A percentile compares a stretch with the other conserved stretches of the same genome.
These are phyloP conservation scores for Trichoderma gamsii DNA, from an alignment of 495 filamentous ascomycete species.

Conservation along the genomic window DNA sequence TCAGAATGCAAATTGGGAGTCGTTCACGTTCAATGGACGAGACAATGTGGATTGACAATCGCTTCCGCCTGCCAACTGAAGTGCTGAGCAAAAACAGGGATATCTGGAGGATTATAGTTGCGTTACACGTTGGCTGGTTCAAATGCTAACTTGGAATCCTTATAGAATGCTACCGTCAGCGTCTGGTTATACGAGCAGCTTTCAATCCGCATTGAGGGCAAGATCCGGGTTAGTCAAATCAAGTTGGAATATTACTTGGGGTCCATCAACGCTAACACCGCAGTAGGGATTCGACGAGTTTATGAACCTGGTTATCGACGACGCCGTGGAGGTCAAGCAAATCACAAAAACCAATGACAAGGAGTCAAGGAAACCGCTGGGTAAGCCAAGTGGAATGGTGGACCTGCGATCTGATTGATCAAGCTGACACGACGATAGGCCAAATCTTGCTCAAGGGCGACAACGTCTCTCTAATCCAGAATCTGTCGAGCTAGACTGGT, in stretches of 20 bases:
- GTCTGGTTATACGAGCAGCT: constrained; percentile 98
- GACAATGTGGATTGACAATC: not conserved
- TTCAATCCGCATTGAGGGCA: constrained; percentile 86
- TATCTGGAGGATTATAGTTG: not conserved
- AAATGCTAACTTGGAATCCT: not conserved
- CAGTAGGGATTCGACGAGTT: constrained; percentile 91
- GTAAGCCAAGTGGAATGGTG: constrained; percentile 44
- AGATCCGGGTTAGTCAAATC: constrained; percentile 65
- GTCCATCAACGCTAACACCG: constrained; percentile 18
- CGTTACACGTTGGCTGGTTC: not conserved
- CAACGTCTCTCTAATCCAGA: constrained; percentile 93
- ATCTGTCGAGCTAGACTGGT: constrained; percentile 45
- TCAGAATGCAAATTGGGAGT: too few species aligned
- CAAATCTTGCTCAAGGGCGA: constrained; percentile 97
- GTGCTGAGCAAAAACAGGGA: not conserved
- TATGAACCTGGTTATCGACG: constrained; percentile 95
- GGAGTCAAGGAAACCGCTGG: constrained; percentile 72
- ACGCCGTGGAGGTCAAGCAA: constrained; percentile 87
- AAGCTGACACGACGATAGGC: constrained; percentile 49
- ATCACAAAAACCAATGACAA: constrained; percentile 68
- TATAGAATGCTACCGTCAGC: constrained; percentile 71
- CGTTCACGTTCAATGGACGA: too few species aligned
- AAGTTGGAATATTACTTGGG: not conserved
- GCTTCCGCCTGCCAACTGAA: not conserved
- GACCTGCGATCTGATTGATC: not conserved